Base-by-base conservation (phyloP, 2,329 filamentous ascomycete species). In the Fusarium beomiforme region DNA sequence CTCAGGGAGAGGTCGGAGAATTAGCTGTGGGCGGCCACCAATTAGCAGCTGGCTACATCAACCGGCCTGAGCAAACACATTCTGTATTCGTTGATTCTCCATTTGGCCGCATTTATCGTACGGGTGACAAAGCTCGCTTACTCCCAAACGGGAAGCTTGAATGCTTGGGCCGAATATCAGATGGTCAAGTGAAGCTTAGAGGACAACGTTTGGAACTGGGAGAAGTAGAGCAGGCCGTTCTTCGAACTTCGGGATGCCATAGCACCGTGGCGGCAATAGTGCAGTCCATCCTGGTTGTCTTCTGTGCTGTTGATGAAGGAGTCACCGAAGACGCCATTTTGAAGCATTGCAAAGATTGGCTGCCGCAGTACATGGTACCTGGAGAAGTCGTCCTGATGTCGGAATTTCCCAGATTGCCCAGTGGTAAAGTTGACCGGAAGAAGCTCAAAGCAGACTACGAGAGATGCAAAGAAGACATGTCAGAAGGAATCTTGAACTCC, bases 321-420 rank as follows among this genome's bases (percentile, higher is more conserved):
- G 74, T 70, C 11, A 58, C 60, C 1, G 63, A 82, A 81, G 21
- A 79, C 78, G 36, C 78, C 79, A 82, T 97, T 14, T 76, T 88
- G 34, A 77, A 84, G 19, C 87, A 84, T 8, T 97, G 93, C 79
- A 86, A 85, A 54, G 85, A 86, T 54, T 97, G 94, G 93, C 85
- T 98, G 3, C 93, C 94, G 0, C 84, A 85, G 7, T 96, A 91
- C 77, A 97, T 97, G 95, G 82, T 97, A 3, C 95, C 95, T 1
- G 87, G 88, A 7, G 92, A 97, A 67, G 82, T 97, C 26, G 79
- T 93, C 1, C 76, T 92, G 3, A 81, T 92, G 68, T 72, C 85
- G 1, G 83, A 86, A 12, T 90, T 97, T 60, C 94, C 94, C 2
- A 89, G 91, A 56, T 83, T 97, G 23, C 85, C 94, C 5, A 97